Evolutionary conservation across 192 early-diverging fungal genomes (phyloP).

Genomic region (Phycomyces blakesleeanus): DNA sequence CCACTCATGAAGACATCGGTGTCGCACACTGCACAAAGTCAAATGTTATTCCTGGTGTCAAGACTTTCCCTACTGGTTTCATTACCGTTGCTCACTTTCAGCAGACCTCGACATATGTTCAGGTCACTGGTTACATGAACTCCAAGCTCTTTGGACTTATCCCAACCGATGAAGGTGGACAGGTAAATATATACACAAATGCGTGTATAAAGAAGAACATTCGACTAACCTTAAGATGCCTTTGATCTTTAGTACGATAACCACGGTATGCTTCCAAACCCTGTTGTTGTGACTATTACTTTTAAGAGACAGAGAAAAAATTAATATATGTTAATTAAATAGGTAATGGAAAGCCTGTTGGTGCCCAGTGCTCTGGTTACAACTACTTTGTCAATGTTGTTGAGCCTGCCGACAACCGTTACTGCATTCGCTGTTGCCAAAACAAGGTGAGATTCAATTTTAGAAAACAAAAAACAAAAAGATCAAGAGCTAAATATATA

Average conservation of each 20-base stretch:
- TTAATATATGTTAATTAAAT: too few relatives aligned
- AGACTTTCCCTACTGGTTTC: constrained; percentile 45
- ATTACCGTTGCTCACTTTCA: constrained; percentile 38
- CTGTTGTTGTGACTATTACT: too few relatives aligned
- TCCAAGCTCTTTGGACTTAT: constrained; percentile 29
- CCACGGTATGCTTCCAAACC: constrained; percentile 27
- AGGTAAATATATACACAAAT: constrained; percentile 18
- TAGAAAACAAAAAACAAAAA: constrained; percentile 23
- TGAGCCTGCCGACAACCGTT: constrained; percentile 23
- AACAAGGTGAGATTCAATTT: too few relatives aligned
- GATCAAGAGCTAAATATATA: constrained; percentile 19
- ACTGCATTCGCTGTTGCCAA: constrained; percentile 36
- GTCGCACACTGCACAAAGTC: constrained; percentile 45
- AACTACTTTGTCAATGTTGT: constrained; percentile 29
- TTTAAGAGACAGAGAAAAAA: too few relatives aligned
- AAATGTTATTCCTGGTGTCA: constrained; percentile 24
- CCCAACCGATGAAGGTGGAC: constrained; percentile 39
- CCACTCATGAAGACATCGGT: constrained; percentile 39
- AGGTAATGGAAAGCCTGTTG: constrained; percentile 21
- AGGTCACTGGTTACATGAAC: constrained; percentile 46
- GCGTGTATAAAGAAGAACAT: too few relatives aligned
- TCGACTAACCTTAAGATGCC: background rate
- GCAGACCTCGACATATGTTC: constrained; percentile 34
- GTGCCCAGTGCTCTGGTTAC: constrained; percentile 28
- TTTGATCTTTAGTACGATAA: constrained; percentile 38